Conservation (phyloP, 768 basidiomycete species). For the Lanmaoa rubissima region DNA sequence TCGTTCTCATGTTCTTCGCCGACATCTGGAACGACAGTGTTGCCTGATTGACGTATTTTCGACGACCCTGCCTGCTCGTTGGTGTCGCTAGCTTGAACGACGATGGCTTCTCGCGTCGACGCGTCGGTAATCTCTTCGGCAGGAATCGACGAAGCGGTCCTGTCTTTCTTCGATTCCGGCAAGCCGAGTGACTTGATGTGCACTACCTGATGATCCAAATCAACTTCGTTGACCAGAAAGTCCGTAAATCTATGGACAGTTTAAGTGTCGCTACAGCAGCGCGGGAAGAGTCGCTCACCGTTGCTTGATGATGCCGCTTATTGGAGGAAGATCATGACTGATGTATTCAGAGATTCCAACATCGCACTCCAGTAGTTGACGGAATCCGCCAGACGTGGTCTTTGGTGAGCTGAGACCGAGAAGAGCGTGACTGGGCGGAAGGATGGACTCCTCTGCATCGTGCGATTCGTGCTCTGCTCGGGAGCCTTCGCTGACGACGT, state of each 20-base stretch:
- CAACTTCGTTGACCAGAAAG: conserved; percentile 92
- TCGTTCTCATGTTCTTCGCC: background rate
- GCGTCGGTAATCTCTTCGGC: conserved; percentile 16
- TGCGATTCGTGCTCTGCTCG: conserved; percentile 1
- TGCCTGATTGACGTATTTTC: conserved; percentile 1
- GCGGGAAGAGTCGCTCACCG: conserved; percentile 48
- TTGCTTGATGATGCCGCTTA: conserved; percentile 96
- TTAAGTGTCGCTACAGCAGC: background rate
- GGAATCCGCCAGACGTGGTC: conserved; percentile 49
- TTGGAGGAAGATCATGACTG: conserved; percentile 60
- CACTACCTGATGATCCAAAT: conserved; percentile 74
- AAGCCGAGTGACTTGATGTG: conserved; percentile 77
- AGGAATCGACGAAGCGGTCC: conserved; percentile 26
- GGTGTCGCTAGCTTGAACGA: conserved; percentile 8
- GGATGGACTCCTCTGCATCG: conserved; percentile 28
- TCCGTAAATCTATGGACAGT: conserved; percentile 78
- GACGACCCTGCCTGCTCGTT: conserved; percentile 1
- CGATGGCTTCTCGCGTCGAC: conserved; percentile 13
- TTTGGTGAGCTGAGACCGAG: conserved; percentile 57
- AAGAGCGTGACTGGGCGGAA: conserved; percentile 76
- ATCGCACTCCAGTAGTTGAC: conserved; percentile 67
- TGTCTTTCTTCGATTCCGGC: conserved; percentile 54
- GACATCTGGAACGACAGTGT: background rate
- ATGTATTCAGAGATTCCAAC: conserved; percentile 93
- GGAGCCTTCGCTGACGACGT: conserved; percentile 1